Conservation (phyloP, 371 early-diverging fungal species). For the Dichotomocladium elegans region DNA sequence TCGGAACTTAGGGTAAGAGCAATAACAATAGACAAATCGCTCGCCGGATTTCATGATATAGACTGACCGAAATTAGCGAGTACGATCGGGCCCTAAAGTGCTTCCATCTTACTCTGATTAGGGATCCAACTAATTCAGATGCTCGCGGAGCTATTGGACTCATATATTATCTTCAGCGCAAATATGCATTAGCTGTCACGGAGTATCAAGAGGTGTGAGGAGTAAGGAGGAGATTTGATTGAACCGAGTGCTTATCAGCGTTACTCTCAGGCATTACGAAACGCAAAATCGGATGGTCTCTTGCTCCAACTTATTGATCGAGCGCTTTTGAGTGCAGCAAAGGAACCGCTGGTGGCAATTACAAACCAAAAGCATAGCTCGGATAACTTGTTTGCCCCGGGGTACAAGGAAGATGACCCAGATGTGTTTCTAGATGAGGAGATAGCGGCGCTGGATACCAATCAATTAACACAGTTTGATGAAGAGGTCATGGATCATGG, state of each 20-base stretch:
- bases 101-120: slow-evolving; percentile 40
- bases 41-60: too few relatives aligned
- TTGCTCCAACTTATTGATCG: neutral
- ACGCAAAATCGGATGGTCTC: neutral
- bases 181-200: slow-evolving; percentile 43
- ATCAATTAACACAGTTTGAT: neutral
- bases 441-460: neutral
- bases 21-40: slow-evolving; percentile 47
- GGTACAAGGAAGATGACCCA: neutral
- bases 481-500: neutral
- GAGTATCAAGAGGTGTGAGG: slow-evolving; percentile 43
- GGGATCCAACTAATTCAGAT: slow-evolving; percentile 25
- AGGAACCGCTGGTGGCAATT: neutral
- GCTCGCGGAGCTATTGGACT: slow-evolving; percentile 42
- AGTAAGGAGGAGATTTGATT: neutral
- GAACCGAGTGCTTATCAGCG: neutral
- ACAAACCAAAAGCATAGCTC: neutral
- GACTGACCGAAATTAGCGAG: too few relatives aligned
- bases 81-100: slow-evolving; percentile 45
- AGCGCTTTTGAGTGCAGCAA: neutral
- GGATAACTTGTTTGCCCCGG: neutral
- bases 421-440: slow-evolving; percentile 4
- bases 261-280: neutral
- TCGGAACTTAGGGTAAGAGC: slow-evolving; percentile 19
- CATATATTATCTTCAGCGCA: slow-evolving; percentile 44